Conservation (phyloP, 805 yeast species). For the Starmerella gropengiesseri region DNA sequence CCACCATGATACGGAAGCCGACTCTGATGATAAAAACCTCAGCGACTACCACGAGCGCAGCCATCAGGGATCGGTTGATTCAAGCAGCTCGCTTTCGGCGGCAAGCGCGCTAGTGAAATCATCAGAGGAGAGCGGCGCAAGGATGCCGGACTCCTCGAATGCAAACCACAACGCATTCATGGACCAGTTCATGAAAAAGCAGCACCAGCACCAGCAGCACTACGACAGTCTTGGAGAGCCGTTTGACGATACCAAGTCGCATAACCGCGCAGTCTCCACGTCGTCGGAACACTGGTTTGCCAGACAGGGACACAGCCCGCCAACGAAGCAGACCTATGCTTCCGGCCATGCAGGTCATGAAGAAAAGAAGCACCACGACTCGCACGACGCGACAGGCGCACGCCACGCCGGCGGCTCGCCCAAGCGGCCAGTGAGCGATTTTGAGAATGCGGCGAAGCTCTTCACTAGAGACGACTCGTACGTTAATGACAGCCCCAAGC, state of each 20-base stretch:
- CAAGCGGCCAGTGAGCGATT: no score
- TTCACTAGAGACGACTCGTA: slow-evolving; percentile 8
- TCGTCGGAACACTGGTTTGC: slow-evolving; percentile 13
- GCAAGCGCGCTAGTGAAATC: background rate
- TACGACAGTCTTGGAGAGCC: slow-evolving; percentile 7
- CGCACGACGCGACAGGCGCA: no score
- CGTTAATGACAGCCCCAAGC: background rate
- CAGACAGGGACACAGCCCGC: slow-evolving; percentile 3
- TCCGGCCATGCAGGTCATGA: no score
- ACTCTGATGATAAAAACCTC: background rate
- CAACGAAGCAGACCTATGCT: no score
- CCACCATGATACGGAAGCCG: background rate
- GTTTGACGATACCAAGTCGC: slow-evolving; percentile 8
- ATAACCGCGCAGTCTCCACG: slow-evolving; percentile 6
- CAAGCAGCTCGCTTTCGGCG: background rate
- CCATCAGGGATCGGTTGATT: slow-evolving; percentile 2
- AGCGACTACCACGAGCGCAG: background rate
- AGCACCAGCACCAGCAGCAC: slow-evolving; percentile 2
- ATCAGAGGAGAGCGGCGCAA: background rate
- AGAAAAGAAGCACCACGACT: no score
- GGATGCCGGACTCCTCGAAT: background rate
- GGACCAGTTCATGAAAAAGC: slow-evolving; percentile 4
- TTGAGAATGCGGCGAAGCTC: slow-evolving; percentile 1
- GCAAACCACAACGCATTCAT: slow-evolving; percentile 3
- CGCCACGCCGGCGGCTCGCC: no score